Base-by-base conservation (phyloP, 257 asterid species). In the Salvia miltiorrhiza region DNA sequence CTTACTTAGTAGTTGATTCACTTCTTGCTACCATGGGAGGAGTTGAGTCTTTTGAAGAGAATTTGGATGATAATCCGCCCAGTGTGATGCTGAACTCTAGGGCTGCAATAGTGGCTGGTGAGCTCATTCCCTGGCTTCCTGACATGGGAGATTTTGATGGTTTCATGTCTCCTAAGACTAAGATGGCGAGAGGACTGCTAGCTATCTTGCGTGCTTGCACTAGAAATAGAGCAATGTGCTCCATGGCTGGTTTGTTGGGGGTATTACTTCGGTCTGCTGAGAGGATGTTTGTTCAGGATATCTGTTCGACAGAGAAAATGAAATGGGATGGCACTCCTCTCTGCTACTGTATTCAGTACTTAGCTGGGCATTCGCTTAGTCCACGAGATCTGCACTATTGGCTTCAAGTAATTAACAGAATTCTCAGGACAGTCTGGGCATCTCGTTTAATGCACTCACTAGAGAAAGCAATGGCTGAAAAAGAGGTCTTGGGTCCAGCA, bases 21-120 rank as follows among this genome's bases (percentile, higher is more conserved):
- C 97, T 93, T 83, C 96, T 93, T 79, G 96, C 95, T 55, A 93
- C 97, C 8, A 93, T 93, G 99, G 99, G 99, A 75, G 99, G 99
- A 60, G 97, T 93, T 35, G 99, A 93, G 83, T 93, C 95, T 80
- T 93, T 93, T 81, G 99, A 89, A 77, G 97, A 87, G 81, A 89
- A 92, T 67, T 93, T 77, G 74, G 95, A 93, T 81, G 87, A 83
- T 62, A 93, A 88, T 80, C 99, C 97, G 30, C 99, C 99, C 44
- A 93, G 97, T 74, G 99, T 93, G 83, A 93, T 93, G 99, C 81
- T 90, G 76, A 93, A 93, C 81, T 93, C 99, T 59, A 87, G 99
- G 86, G 99, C 99, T 77, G 99, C 99, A 41, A 88, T 93, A 72
- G 96, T 93, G 75, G 85, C 97, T 48, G 97, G 89, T n/a, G 99